phyloP scores from a whole-genome alignment of 331 rosid genomes.

The Rhamnella rubrinervis region DNA sequence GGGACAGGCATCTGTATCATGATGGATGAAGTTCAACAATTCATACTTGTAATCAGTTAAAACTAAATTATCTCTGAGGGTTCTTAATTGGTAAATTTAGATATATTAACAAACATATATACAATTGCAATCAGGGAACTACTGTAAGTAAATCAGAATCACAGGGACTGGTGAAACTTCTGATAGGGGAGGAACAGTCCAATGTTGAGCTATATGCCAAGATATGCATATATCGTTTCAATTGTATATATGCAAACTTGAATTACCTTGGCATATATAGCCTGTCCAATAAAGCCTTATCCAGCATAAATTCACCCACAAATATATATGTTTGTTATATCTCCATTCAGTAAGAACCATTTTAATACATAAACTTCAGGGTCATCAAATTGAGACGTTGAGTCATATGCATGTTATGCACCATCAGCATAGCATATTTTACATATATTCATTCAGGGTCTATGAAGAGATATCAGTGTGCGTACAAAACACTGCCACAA shows the following conservation, averaged over 20 bases:
- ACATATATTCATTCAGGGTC: background rate
- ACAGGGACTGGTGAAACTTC: conserved; percentile 53
- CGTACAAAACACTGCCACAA: conserved; percentile 89
- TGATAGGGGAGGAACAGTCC: too few species aligned
- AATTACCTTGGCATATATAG: too few species aligned
- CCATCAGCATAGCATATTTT: background rate
- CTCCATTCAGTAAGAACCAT: too few species aligned
- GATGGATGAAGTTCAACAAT: conserved; percentile 88
- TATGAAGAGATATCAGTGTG: conserved; percentile 50
- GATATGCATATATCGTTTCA: too few species aligned
- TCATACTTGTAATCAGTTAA: conserved; percentile 50
- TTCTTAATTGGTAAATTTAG: background rate
- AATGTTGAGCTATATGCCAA: too few species aligned
- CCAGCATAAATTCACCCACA: too few species aligned
- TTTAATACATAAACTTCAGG: too few species aligned
- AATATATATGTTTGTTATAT: too few species aligned
- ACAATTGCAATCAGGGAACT: conserved; percentile 46
- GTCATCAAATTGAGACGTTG: too few species aligned
- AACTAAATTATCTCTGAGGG: background rate
- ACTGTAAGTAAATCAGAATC: conserved; percentile 43
- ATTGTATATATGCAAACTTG: too few species aligned
- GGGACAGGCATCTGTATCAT: conserved; percentile 76
- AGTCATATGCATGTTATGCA: background rate
- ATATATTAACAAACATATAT: background rate
- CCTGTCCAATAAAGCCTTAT: too few species aligned